These are phyloP conservation scores for Leccinum fuscescens DNA, from an alignment of 1,284 basidiomycete species.

Conservation along the genomic window DNA sequence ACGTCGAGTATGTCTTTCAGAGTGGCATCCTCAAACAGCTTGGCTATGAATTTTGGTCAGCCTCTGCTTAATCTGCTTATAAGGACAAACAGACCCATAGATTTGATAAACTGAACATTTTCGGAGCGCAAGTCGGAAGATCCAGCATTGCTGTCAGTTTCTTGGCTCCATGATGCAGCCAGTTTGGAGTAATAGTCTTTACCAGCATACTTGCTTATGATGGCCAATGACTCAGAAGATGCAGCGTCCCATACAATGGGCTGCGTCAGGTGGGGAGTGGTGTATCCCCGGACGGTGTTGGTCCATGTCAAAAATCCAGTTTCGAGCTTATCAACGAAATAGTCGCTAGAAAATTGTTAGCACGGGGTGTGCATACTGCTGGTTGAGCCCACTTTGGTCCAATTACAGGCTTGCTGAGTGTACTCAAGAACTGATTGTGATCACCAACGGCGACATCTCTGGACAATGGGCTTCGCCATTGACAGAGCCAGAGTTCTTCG, in stretches of 20 bases:
- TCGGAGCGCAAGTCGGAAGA: constrained; percentile 61
- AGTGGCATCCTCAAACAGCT: constrained; percentile 59
- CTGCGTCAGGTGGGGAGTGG: constrained; percentile 39
- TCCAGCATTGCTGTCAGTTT: constrained; percentile 54
- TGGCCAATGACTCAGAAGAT: constrained; percentile 60
- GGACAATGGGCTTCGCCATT: constrained; percentile 75
- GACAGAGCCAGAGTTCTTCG: constrained; percentile 77
- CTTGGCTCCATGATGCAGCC: constrained; percentile 67
- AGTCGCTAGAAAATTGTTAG: constrained; percentile 36
- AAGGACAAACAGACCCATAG: constrained; percentile 48
- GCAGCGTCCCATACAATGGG: constrained; percentile 64
- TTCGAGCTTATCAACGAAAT: constrained; percentile 75
- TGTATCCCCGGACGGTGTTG: constrained; percentile 69
- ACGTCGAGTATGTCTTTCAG: constrained; percentile 53
- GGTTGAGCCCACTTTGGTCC: constrained; percentile 27
- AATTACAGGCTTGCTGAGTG: constrained; percentile 43
- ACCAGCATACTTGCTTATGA: constrained; percentile 52
- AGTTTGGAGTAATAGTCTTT: constrained; percentile 63
- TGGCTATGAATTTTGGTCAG: constrained; percentile 43
- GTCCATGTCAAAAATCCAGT: constrained; percentile 91
- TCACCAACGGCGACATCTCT: constrained; percentile 52
- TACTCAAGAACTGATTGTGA: constrained; percentile 46
- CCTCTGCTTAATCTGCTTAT: background rate
- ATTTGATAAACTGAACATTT: constrained; percentile 68
- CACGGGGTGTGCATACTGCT: background rate